Conservation (phyloP, 768 basidiomycete species). For the Tephrocybe sp. region DNA sequence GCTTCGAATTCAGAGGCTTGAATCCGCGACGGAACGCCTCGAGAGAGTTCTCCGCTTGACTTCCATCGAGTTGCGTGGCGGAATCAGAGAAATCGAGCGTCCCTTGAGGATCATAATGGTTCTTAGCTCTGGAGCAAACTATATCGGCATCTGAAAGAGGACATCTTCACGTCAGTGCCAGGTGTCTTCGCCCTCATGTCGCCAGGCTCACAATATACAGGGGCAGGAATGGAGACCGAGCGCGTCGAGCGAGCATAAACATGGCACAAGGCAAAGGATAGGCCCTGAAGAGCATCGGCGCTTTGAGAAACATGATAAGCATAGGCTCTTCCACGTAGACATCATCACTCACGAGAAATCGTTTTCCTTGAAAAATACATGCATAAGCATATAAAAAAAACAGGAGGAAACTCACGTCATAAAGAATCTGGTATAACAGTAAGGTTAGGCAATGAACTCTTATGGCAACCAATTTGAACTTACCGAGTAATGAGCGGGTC, state of each 20-base stretch:
- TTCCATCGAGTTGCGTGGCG: conserved; percentile 46
- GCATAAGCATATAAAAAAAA: neutral
- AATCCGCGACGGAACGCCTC: conserved; percentile 54
- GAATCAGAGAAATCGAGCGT: conserved; percentile 60
- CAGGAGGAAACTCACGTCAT: conserved; percentile 38
- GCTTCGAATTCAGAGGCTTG: conserved; percentile 53
- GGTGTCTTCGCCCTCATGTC: too few relatives aligned
- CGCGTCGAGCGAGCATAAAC: conserved; percentile 73
- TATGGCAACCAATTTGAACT: conserved; percentile 15
- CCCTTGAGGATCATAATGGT: conserved; percentile 72
- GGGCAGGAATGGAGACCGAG: conserved; percentile 81
- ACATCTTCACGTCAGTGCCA: too few relatives aligned
- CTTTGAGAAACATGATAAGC: conserved; percentile 24
- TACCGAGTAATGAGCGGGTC: conserved; percentile 47
- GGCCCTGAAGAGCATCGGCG: conserved; percentile 59
- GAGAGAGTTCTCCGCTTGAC: conserved; percentile 39
- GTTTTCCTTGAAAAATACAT: conserved; percentile 40
- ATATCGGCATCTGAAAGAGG: conserved; percentile 21
- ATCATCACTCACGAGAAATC: conserved; percentile 50
- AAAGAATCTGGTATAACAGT: conserved; percentile 31
- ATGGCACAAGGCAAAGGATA: conserved; percentile 62
- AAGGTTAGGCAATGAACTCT: neutral
- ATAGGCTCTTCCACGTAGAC: neutral
- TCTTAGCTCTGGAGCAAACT: conserved; percentile 74
- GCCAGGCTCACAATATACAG: conserved; percentile 76